phyloP scores from a whole-genome alignment of 257 asterid species.

The Cordia subcordata region DNA sequence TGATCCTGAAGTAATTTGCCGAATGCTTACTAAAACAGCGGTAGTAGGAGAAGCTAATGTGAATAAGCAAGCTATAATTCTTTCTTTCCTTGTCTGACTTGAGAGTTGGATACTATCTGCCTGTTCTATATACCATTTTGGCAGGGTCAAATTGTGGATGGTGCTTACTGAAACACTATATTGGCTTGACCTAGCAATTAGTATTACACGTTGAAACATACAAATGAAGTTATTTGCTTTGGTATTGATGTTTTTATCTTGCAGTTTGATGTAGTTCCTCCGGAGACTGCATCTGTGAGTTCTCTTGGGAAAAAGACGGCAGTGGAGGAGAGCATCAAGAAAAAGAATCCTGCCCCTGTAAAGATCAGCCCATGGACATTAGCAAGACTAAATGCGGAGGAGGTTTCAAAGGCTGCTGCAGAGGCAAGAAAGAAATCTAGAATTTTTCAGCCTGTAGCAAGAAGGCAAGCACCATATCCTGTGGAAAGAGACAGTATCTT shows the following conservation, averaged over 20 bases:
- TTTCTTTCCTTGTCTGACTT: too few species aligned
- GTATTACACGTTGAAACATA: background rate
- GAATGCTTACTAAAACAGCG: too few species aligned
- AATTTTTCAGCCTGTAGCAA: conserved; percentile 61
- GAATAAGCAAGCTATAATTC: too few species aligned
- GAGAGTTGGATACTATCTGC: too few species aligned
- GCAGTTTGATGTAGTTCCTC: conserved; percentile 90
- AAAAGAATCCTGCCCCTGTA: conserved; percentile 69
- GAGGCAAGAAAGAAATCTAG: conserved; percentile 92
- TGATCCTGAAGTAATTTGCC: too few species aligned
- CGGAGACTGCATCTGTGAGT: conserved; percentile 75
- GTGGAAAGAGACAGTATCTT: conserved; percentile 60
- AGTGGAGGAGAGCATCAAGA: conserved; percentile 61
- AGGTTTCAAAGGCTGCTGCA: conserved; percentile 90
- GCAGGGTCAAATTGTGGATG: too few species aligned
- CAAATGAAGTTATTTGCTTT: background rate
- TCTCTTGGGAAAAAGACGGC: conserved; percentile 65
- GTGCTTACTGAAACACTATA: too few species aligned
- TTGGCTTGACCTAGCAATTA: background rate
- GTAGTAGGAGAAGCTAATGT: too few species aligned
- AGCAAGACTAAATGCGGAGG: conserved; percentile 85
- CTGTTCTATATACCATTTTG: too few species aligned
- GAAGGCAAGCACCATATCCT: conserved; percentile 38
- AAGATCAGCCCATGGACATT: conserved; percentile 97
- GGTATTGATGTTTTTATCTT: conserved; percentile 8